These are phyloP conservation scores for Aspergillus sp. DNA, from an alignment of 2,329 filamentous ascomycete species.

Conservation along the genomic window DNA sequence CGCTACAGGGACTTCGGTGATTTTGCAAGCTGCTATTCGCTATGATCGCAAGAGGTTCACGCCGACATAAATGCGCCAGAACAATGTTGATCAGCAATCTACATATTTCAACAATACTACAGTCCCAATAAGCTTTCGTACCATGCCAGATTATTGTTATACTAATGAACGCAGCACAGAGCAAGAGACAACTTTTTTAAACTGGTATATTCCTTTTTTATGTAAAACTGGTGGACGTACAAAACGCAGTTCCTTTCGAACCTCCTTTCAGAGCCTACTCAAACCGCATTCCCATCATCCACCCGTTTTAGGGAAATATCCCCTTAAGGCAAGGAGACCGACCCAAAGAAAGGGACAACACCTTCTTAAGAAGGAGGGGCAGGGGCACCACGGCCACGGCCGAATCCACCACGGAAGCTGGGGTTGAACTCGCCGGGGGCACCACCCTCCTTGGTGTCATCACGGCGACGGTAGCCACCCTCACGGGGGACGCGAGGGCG, in stretches of 20 bases:
- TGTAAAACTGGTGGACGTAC: background rate
- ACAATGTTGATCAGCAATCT: background rate
- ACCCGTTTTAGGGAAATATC: conserved; percentile 1
- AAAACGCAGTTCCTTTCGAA: conserved; percentile 15
- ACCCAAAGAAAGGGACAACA: conserved; percentile 22
- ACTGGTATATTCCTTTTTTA: background rate
- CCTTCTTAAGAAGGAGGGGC: conserved; percentile 49
- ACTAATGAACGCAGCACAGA: conserved; percentile 2
- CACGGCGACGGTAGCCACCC: conserved; percentile 86
- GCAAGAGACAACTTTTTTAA: conserved; percentile 6
- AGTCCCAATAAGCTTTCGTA: background rate
- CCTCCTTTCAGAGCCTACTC: conserved; percentile 18
- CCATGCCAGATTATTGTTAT: background rate
- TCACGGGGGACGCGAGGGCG: conserved; percentile 72
- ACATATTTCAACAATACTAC: background rate
- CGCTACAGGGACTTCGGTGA: conserved; percentile 43
- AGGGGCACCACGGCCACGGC: conserved; percentile 75
- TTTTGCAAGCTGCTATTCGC: conserved; percentile 27
- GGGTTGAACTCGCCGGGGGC: conserved; percentile 87
- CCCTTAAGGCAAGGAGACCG: conserved; percentile 25
- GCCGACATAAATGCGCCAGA: conserved; percentile 1
- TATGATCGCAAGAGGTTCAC: conserved; percentile 37
- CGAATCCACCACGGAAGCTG: conserved; percentile 84
- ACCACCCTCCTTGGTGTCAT: conserved; percentile 83
- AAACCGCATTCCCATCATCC: conserved; percentile 20